Percentiles rank a stretch among this genome's conserved stretches.
Evolutionary conservation across 257 asterid genomes (phyloP).

Genomic region (Misopates orontium): DNA sequence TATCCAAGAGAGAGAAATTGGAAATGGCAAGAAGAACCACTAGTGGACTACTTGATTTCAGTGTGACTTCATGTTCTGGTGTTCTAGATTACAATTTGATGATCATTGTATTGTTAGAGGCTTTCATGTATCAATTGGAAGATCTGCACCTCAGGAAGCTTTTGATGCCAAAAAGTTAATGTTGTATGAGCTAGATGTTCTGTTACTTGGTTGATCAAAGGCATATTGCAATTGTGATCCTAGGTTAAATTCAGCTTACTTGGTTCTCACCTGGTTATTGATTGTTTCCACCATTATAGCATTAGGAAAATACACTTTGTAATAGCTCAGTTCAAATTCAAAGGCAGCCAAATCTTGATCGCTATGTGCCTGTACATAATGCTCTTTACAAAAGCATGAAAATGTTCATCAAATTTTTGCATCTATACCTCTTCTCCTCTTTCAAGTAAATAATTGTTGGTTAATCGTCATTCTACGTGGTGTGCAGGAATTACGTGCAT

Average conservation of each 20-base stretch:
- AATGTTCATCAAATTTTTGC: background rate
- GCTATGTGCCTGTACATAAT: background rate
- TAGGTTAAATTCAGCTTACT: conserved; percentile 16
- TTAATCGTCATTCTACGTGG: conserved; percentile 28
- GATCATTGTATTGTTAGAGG: background rate
- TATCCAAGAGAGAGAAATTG: conserved; percentile 1
- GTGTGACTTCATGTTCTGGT: background rate
- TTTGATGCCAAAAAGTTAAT: conserved; percentile 9
- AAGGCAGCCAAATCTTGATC: conserved; percentile 5
- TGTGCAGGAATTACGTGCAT: conserved; percentile 90
- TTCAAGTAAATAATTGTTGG: conserved; percentile 8
- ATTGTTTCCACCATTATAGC: no score
- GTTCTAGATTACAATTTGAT: background rate
- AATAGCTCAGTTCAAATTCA: background rate
- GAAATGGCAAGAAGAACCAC: background rate
- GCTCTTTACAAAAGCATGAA: conserved; percentile 10
- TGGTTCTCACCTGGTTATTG: no score
- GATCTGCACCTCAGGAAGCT: conserved; percentile 7
- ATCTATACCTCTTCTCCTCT: conserved; percentile 13
- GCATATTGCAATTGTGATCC: conserved; percentile 9
- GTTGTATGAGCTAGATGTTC: conserved; percentile 13
- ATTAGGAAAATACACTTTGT: background rate
- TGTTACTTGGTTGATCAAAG: conserved; percentile 7
- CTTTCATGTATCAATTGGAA: background rate
- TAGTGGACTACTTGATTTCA: background rate